Base-by-base conservation (phyloP, 345 rosid species). In the Salix purpurea region DNA sequence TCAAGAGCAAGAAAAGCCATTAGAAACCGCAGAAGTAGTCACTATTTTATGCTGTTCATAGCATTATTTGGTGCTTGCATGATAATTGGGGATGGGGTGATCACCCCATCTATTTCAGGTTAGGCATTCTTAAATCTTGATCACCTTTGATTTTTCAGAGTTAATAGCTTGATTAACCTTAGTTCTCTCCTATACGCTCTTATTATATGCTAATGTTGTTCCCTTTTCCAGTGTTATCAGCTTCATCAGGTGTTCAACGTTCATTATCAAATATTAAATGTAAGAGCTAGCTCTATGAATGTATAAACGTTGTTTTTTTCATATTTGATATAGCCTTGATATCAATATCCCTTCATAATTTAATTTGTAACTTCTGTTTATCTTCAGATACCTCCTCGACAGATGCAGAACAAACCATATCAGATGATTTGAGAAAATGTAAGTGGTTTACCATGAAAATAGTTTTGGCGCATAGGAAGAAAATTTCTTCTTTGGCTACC, bases 41-140 rank as follows among this genome's bases (percentile, higher is more conserved):
- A 88, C 50, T 86, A 79, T 78, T 65, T 90, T 77, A 81, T 90
- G 82, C 77, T 88, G 74, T 73, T 87, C 72, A 73, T 76, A 40
- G 94, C 94, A 16, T 72, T 87, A 46, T 81, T 88, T 72, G 94
- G 94, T 44, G 81, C 90, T 37, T 90, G 92, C 65, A 86, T 90
- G 90, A 83, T 87, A 62, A 87, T 88, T 54, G 87, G 85, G 2
- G 90, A 87, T 39, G 91, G 85, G 5, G 89, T 90, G 76, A 83
- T 90, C 69, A 87, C 89, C 28, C 94, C 92, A 5, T 88, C 94
- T 18, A 81, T 90, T 72, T 87, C 94, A 34, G 94, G 94, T 90
- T 64, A 50, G 81, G 5, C 48, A 28, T 64, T n/a, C 44, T 18
- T 52, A 19, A 18, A 52, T 52, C 23, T 16, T 62, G 18, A 23